A percentile compares a stretch with the other conserved stretches of the same genome.
Evolutionary conservation across 2,329 filamentous ascomycete species (phyloP).

Genomic region (Microdochium paspali): DNA sequence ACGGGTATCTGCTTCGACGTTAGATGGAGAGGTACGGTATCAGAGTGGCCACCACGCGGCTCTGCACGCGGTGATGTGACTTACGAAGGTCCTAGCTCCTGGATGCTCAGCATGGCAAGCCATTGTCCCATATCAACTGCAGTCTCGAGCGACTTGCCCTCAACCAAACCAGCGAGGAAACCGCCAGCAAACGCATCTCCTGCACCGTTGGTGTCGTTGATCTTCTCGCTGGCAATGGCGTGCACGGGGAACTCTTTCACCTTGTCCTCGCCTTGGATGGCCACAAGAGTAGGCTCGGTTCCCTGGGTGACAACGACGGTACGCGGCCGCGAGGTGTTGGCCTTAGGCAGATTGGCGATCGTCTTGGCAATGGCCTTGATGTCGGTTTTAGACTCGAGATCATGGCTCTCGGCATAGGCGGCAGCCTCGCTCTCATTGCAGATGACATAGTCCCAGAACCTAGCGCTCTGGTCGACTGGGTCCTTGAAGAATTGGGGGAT

Average conservation of each 20-base stretch:
- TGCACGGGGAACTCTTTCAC: slow-evolving; percentile 75
- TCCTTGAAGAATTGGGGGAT: slow-evolving; percentile 98
- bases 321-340: slow-evolving; percentile 75
- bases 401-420: slow-evolving; percentile 76
- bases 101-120: slow-evolving; percentile 88
- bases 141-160: slow-evolving; percentile 71
- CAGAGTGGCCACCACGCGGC: background rate
- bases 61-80: slow-evolving; percentile 27
- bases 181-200: slow-evolving; percentile 96
- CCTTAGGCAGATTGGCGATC: slow-evolving; percentile 84
- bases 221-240: slow-evolving; percentile 64
- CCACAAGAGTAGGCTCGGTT: slow-evolving; percentile 81
- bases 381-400: slow-evolving; percentile 54
- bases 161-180: slow-evolving; percentile 79
- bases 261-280: slow-evolving; percentile 59
- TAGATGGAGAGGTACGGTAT: background rate
- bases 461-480: slow-evolving; percentile 71
- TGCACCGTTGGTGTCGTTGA: slow-evolving; percentile 94
- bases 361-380: slow-evolving; percentile 77
- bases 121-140: slow-evolving; percentile 90
- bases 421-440: slow-evolving; percentile 95
- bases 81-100: slow-evolving; percentile 93
- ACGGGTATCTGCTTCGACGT: slow-evolving; percentile 53
- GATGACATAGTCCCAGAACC: slow-evolving; percentile 93
- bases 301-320: slow-evolving; percentile 92